Base-by-base conservation (phyloP, 1,139 yeast genomes). In the Magnusiomyces suaveolens region DNA sequence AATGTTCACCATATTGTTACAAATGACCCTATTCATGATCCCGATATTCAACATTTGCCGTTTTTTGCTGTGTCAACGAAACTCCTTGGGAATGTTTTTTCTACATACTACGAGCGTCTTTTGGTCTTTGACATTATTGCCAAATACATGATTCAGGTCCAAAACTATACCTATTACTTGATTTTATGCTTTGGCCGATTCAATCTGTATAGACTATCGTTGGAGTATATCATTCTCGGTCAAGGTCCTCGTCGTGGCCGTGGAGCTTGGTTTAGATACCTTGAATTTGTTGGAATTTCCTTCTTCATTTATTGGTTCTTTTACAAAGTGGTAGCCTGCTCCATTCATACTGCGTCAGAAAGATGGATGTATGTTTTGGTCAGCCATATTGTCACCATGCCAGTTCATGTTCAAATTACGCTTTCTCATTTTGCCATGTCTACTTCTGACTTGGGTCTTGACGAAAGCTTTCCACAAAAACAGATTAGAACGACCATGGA, bases 401-500 rank as follows among this genome's bases (percentile, higher is more conserved):
- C 90, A 49, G 92, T 89, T 8, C 97, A 88, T 67, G 96, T 88
- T 18, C 96, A 89, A 68, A 88, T 88, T 69, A 87, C 95, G 0
- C 75, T 88, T 51, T 83, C 92, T 1, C 97, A 88, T 68, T 88
- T 88, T 73, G 96, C 96, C 48, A 89, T 88, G 96, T 85, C 95
- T 1, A 88, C 96, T 0, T 76, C 92, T 2, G 95, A 87, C 63
- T 72, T 88, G 41, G 96, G 96, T 0, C 78, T 81, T 6, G 79
- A 84, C 52, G 97, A 88, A 67, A 77, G 87, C n/a, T 89, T 88
- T 66, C 80, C 84, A 0, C 83, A 84, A 60, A 78, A 92, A 62
- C 96, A 88, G 68, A 66, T 88, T 20, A 76, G 97, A 63, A 88
- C 97, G 0, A 88, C 96, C 3, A 89, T 88, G 96, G 97, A 88